These are phyloP conservation scores for Pythium rishiriense DNA, from an alignment of 352 stramenopile species.

Conservation along the genomic window DNA sequence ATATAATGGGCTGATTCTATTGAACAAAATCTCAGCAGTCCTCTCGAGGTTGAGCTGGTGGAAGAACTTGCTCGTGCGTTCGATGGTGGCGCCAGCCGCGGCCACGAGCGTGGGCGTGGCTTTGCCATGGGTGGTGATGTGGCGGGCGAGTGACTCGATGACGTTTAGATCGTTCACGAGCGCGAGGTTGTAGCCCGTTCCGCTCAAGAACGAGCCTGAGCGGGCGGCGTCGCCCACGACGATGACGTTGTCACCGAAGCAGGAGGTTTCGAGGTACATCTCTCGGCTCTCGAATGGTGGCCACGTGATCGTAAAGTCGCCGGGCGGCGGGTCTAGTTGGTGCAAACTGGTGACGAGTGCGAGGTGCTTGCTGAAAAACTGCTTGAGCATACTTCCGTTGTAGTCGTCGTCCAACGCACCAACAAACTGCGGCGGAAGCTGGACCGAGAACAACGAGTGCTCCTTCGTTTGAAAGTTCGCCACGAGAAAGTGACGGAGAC, in stretches of 20 bases:
- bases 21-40: conserved; percentile 8
- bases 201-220: conserved; percentile 30
- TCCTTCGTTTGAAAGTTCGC: conserved; percentile 24
- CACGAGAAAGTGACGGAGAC: conserved; percentile 26
- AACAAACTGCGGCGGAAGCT: conserved; percentile 30
- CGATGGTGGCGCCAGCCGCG: conserved; percentile 8
- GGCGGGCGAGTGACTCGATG: conserved; percentile 16
- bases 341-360: conserved; percentile 12
- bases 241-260: conserved; percentile 28
- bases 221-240: conserved; percentile 30
- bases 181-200: conserved; percentile 32
- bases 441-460: conserved; percentile 24
- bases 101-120: conserved; percentile 12
- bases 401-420: conserved; percentile 30
- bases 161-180: conserved; percentile 28
- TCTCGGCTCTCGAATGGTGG: conserved; percentile 29
- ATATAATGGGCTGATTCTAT: conserved; percentile 8
- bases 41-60: conserved; percentile 28
- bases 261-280: conserved; percentile 23
- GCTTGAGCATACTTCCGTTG: conserved; percentile 18
- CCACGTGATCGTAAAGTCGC: conserved; percentile 21
- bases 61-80: conserved; percentile 28
- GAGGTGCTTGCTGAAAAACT: conserved; percentile 26
- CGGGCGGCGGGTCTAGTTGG: conserved; percentile 18
- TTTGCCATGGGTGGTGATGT: background rate